These are phyloP conservation scores for Rubroboletus satanas DNA, from an alignment of 768 basidiomycete species.

Conservation along the genomic window DNA sequence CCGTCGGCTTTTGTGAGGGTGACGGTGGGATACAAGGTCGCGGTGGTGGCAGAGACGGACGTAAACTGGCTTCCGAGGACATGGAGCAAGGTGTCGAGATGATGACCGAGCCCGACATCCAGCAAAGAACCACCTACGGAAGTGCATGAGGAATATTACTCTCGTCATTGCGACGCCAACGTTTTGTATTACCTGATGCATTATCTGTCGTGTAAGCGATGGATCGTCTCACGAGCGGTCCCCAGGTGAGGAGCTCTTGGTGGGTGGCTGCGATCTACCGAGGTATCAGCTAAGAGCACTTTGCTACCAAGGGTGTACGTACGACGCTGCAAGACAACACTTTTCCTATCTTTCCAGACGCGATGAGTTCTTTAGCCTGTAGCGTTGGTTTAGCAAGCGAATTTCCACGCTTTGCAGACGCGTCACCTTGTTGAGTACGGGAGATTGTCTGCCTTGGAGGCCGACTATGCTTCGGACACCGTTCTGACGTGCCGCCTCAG, in stretches of 20 bases:
- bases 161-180: not conserved
- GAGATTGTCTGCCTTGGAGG: conserved; percentile 12
- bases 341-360: not conserved
- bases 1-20: not conserved
- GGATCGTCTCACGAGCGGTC: not conserved
- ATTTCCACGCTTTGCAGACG: not conserved
- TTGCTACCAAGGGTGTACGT: not conserved
- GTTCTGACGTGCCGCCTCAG: conserved; percentile 4
- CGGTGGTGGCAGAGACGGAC: not conserved
- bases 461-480: conserved; percentile 5
- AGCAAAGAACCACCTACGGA: not conserved
- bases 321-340: not conserved
- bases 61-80: not conserved
- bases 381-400: not conserved
- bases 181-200: not conserved
- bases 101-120: not conserved
- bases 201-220: not conserved
- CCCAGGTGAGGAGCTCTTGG: not conserved
- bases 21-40: not conserved
- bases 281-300: not conserved
- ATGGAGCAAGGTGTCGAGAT: not conserved
- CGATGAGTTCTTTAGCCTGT: not conserved
- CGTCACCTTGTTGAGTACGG: not conserved
- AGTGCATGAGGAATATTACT: not conserved
- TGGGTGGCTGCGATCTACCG: not conserved